phyloP scores from a whole-genome alignment of 352 stramenopile genomes.

The Thalassiosira livingstoniorum region DNA sequence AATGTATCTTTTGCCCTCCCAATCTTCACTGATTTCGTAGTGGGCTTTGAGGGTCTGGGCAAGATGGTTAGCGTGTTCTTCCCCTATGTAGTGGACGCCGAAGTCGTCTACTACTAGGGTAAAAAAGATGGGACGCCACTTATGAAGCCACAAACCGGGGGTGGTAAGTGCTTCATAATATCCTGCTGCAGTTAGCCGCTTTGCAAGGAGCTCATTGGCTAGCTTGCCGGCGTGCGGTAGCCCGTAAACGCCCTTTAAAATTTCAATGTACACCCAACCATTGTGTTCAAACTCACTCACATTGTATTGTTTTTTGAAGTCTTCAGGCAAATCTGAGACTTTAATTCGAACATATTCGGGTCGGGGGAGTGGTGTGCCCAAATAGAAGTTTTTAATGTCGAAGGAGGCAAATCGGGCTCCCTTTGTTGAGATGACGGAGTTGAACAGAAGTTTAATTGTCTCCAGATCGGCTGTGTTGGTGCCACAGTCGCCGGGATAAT shows the following conservation, averaged over 20 bases:
- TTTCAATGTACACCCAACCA: constrained; percentile 32
- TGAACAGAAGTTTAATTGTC: constrained; percentile 41
- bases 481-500: constrained; percentile 20
- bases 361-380: constrained; percentile 27
- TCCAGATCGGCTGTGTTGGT: constrained; percentile 38
- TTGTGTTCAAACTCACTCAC: not conserved
- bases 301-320: no score
- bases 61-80: constrained; percentile 42
- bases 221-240: no score
- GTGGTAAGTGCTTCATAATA: constrained; percentile 13
- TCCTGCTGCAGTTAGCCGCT: constrained; percentile 10
- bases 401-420: constrained; percentile 21
- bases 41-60: constrained; percentile 1
- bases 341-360: constrained; percentile 39
- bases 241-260: constrained; percentile 27
- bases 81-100: constrained; percentile 1
- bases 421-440: constrained; percentile 47
- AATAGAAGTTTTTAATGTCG: constrained; percentile 52
- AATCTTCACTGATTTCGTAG: constrained; percentile 37
- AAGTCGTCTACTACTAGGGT: constrained; percentile 31
- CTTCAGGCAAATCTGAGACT: constrained; percentile 29
- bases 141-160: constrained; percentile 51
- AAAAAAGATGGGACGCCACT: constrained; percentile 30
- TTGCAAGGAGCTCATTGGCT: constrained; percentile 23
- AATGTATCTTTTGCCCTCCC: constrained; percentile 25